Conservation (phyloP, 1,284 basidiomycete species). For the Moesziomyces aphidis region DNA sequence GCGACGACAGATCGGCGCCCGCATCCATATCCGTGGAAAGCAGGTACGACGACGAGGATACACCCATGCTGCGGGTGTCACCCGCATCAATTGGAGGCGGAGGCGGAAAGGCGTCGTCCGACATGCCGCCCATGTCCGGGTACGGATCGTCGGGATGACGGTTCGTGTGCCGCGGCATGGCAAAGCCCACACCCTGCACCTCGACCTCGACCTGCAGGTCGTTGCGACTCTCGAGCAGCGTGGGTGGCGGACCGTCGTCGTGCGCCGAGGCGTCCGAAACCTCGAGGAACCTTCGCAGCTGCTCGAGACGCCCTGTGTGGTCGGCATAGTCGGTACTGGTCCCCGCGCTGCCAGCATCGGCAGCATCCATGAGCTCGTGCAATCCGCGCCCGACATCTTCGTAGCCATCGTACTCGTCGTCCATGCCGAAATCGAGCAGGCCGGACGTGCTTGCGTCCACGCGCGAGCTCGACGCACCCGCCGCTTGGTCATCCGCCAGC, state of each 20-base stretch:
- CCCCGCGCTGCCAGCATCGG: slow-evolving; percentile 7
- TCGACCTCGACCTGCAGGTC: slow-evolving; percentile 61
- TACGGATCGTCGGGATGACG: slow-evolving; percentile 38
- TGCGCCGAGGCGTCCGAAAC: slow-evolving; percentile 26
- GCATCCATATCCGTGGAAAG: background rate
- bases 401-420: slow-evolving; percentile 60
- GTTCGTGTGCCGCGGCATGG: slow-evolving; percentile 37
- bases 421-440: slow-evolving; percentile 48
- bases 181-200: slow-evolving; percentile 60
- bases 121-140: background rate
- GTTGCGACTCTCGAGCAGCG: slow-evolving; percentile 51
- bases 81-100: slow-evolving; percentile 35
- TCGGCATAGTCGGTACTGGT: slow-evolving; percentile 16
- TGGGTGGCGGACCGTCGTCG: slow-evolving; percentile 48
- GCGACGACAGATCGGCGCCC: background rate
- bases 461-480: slow-evolving; percentile 20
- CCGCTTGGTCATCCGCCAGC: slow-evolving; percentile 8
- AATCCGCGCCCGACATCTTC: slow-evolving; percentile 51
- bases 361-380: slow-evolving; percentile 33
- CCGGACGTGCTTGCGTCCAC: background rate
- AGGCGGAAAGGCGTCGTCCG: slow-evolving; percentile 15
- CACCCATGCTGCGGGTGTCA: background rate
- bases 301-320: slow-evolving; percentile 41
- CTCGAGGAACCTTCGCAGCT: slow-evolving; percentile 41
- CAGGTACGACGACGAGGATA: slow-evolving; percentile 7